A percentile compares a stretch with the other conserved stretches of the same genome.
phyloP scores from a whole-genome alignment of 768 basidiomycete species.

The Lactarius deliciosus region DNA sequence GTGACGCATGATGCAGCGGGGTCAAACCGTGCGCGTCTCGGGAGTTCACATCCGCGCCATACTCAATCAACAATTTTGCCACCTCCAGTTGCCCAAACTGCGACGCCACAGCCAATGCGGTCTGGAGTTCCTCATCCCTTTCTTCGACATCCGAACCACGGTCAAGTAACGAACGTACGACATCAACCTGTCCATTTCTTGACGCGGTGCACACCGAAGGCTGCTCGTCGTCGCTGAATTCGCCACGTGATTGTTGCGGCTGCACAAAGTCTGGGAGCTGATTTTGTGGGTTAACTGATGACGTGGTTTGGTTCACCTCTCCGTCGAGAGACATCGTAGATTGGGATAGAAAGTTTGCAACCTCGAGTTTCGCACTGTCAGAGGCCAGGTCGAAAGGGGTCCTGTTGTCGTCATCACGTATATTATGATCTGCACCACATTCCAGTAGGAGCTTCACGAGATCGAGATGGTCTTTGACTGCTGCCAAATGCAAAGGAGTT shows the following conservation, averaged over 20 bases:
- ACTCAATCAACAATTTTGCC: background rate
- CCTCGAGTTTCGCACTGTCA: background rate
- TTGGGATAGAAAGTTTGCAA: background rate
- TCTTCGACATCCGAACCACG: background rate
- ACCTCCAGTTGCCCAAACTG: background rate
- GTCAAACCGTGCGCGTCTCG: background rate
- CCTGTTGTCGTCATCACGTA: background rate
- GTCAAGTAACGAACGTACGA: background rate
- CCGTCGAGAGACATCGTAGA: background rate
- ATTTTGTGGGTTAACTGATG: background rate
- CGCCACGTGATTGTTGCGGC: background rate
- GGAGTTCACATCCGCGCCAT: background rate
- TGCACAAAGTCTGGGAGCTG: background rate
- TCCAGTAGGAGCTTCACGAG: too few relatives aligned
- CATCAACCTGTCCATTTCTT: background rate
- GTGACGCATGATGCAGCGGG: background rate
- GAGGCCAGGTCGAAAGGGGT: background rate
- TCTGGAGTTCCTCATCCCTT: background rate
- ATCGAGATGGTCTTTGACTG: too few relatives aligned
- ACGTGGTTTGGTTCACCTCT: background rate
- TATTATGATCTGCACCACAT: background rate
- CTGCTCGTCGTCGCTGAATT: background rate
- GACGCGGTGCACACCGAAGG: background rate
- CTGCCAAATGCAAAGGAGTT: background rate
- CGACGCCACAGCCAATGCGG: background rate